phyloP scores from a whole-genome alignment of 148 eudicot species.

The Talinum fruticosum region DNA sequence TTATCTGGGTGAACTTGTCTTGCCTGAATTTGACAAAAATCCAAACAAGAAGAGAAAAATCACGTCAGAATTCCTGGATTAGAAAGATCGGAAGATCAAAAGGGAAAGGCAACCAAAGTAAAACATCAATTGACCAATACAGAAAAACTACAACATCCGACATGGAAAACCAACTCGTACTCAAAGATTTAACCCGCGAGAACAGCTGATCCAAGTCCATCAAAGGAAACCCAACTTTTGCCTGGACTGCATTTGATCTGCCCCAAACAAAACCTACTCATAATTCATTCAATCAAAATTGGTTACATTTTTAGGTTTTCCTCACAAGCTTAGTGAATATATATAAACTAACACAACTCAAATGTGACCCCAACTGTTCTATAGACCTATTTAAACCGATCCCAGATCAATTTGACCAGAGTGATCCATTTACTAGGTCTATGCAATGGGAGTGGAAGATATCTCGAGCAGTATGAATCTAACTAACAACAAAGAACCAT shows the following conservation, averaged over 20 bases:
- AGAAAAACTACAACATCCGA: not conserved
- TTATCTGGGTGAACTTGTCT: slow-evolving; percentile 92
- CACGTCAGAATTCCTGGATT: not conserved
- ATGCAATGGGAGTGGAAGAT: not conserved
- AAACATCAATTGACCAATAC: not conserved
- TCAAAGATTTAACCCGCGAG: not conserved
- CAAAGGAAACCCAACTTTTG: too few species aligned
- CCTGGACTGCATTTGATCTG: too few species aligned
- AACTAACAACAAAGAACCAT: not conserved
- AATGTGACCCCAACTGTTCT: not conserved
- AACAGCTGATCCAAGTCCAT: too few species aligned
- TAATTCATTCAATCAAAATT: too few species aligned
- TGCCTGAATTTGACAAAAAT: slow-evolving; percentile 45
- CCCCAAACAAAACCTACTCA: too few species aligned
- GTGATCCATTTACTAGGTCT: not conserved
- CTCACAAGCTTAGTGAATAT: too few species aligned
- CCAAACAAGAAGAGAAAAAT: not conserved
- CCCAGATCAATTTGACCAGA: not conserved
- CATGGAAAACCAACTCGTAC: not conserved
- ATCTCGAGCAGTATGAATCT: too few species aligned
- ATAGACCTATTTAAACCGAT: not conserved
- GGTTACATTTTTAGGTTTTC: too few species aligned
- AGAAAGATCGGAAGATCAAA: slow-evolving; percentile 3
- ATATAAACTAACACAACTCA: too few species aligned
- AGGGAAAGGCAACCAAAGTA: not conserved